Conservation (phyloP, 75 land plant genomes). For the Larix kaempferi region DNA sequence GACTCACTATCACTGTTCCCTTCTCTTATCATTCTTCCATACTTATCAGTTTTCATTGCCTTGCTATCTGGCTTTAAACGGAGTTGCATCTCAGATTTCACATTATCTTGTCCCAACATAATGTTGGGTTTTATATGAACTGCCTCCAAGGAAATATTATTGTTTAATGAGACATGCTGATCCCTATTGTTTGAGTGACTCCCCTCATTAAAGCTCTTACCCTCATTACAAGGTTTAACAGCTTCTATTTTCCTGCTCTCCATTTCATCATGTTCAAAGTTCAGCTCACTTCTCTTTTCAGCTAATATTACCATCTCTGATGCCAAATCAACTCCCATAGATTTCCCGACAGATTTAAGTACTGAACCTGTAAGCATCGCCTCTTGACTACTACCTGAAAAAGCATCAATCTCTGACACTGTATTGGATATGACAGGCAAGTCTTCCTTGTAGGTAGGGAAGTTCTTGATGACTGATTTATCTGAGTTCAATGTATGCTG, state of each 20-base stretch:
- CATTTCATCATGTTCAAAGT: not conserved
- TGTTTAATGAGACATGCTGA: not conserved
- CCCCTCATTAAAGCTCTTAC: not conserved
- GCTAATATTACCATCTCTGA: not conserved
- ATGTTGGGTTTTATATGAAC: not conserved
- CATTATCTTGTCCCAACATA: not conserved
- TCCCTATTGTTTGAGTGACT: not conserved
- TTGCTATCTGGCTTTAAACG: not conserved
- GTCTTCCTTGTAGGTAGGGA: not conserved
- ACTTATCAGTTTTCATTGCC: not conserved
- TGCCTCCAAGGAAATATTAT: not conserved
- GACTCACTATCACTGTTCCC: constrained; percentile 12
- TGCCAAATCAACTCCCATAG: not conserved
- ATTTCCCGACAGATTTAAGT: not conserved
- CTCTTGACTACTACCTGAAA: not conserved
- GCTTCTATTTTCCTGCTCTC: not conserved
- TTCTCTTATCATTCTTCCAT: constrained; percentile 7
- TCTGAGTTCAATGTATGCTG: not conserved
- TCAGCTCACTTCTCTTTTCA: constrained; percentile 1
- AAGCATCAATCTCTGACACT: not conserved
- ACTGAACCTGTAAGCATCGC: too few relatives aligned
- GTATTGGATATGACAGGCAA: not conserved
- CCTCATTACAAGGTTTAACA: not conserved
- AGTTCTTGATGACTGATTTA: not conserved
- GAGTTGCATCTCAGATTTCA: not conserved